phyloP scores from a whole-genome alignment of 2,329 filamentous ascomycete genomes.

The Neofusicoccum cordaticola region DNA sequence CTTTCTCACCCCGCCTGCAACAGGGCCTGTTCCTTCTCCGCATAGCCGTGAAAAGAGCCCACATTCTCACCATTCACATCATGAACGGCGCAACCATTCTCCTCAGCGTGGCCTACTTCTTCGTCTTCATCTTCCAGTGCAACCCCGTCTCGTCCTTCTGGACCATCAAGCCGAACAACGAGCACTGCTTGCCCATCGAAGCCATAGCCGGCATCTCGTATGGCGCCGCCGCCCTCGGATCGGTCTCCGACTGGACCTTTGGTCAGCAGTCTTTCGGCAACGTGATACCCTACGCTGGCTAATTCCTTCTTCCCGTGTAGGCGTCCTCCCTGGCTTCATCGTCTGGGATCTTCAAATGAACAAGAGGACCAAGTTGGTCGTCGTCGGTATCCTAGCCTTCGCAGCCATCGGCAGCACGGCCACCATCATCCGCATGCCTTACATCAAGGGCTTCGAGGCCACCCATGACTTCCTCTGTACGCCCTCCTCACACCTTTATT shows the following conservation, averaged over 20 bases:
- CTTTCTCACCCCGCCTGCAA: neutral
- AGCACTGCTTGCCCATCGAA: constrained; percentile 42
- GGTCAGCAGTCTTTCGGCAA: neutral
- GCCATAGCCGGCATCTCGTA: constrained; percentile 54
- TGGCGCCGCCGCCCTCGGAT: constrained; percentile 28
- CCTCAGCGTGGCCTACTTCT: constrained; percentile 49
- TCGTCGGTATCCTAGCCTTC: constrained; percentile 55
- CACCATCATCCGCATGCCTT: constrained; percentile 47
- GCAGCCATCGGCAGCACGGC: constrained; percentile 50
- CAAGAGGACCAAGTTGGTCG: constrained; percentile 48
- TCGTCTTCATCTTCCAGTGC: constrained; percentile 54
- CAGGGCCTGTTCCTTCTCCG: constrained; percentile 50
- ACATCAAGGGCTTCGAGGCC: constrained; percentile 38
- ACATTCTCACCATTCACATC: constrained; percentile 46
- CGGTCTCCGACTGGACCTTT: constrained; percentile 32
- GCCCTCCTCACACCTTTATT: neutral
- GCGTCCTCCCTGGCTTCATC: constrained; percentile 45
- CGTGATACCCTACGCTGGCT: neutral
- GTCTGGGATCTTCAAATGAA: constrained; percentile 57
- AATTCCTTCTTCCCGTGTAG: constrained; percentile 1
- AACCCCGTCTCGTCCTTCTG: constrained; percentile 52
- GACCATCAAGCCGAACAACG: constrained; percentile 39
- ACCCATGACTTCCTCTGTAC: constrained; percentile 42
- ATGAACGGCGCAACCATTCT: constrained; percentile 45
- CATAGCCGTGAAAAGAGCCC: constrained; percentile 45